A percentile compares a stretch with the other conserved stretches of the same genome.
Evolutionary conservation across 305 asterid genomes (phyloP).

Genomic region (Lippia alba): DNA sequence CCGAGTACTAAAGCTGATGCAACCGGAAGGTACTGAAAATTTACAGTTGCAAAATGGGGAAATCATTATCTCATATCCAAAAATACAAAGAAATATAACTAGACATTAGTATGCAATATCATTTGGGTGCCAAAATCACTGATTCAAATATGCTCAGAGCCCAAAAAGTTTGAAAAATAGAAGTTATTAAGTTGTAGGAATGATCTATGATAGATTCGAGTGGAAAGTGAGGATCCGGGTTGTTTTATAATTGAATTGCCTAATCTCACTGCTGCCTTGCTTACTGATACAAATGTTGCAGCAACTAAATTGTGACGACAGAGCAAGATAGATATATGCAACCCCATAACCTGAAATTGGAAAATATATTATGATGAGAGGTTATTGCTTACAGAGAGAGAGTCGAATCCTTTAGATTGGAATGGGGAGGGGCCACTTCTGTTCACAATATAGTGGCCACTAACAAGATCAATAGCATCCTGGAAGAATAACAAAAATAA

Average conservation of each 20-base stretch:
- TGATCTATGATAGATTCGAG: too few relatives aligned
- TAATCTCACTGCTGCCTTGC: neutral
- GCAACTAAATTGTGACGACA: neutral
- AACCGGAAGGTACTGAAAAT: constrained; percentile 88
- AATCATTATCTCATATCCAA: constrained; percentile 45
- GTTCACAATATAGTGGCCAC: constrained; percentile 81
- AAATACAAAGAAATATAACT: neutral
- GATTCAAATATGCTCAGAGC: too few relatives aligned
- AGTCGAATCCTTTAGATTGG: constrained; percentile 61
- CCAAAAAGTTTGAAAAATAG: too few relatives aligned
- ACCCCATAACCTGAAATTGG: constrained; percentile 19
- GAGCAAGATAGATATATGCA: constrained; percentile 20
- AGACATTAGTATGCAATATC: too few relatives aligned
- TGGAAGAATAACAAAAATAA: constrained; percentile 35
- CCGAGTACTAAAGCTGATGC: constrained; percentile 96
- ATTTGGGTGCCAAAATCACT: too few relatives aligned
- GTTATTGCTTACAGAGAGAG: constrained; percentile 49
- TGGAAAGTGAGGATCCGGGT: too few relatives aligned
- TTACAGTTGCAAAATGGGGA: neutral
- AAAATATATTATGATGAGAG: constrained; percentile 4
- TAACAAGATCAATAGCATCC: constrained; percentile 94
- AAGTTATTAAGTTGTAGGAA: too few relatives aligned
- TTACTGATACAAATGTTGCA: constrained; percentile 1
- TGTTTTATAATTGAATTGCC: too few relatives aligned
- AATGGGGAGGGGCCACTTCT: constrained; percentile 61